A percentile compares a stretch with the other conserved stretches of the same genome.
phyloP scores from a whole-genome alignment of 2,329 filamentous ascomycete species.

The Hymenoscyphus fraxineus region DNA sequence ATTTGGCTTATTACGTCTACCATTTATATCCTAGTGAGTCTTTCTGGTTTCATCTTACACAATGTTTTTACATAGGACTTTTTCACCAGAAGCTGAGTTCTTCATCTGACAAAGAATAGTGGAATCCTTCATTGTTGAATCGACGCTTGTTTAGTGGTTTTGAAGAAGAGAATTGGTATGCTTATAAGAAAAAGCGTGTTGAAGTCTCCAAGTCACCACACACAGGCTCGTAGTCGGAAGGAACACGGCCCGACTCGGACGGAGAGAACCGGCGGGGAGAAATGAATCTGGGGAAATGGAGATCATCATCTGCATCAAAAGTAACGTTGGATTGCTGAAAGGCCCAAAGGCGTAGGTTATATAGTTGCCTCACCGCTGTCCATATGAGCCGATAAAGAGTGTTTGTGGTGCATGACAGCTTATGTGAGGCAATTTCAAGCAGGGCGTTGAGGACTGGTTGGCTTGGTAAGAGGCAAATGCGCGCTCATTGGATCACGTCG shows the following conservation, averaged over 20 bases:
- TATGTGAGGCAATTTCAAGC: neutral
- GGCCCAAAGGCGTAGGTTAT: neutral
- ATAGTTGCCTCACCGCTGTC: neutral
- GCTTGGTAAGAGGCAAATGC: neutral
- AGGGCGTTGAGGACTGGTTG: neutral
- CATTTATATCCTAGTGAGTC: too few species aligned
- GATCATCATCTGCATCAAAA: neutral
- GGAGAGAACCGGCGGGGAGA: neutral
- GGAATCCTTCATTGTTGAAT: too few species aligned
- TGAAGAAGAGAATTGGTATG: too few species aligned
- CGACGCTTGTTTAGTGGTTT: too few species aligned
- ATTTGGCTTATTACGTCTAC: too few species aligned
- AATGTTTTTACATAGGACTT: too few species aligned
- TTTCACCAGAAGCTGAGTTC: too few species aligned
- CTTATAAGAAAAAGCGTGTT: too few species aligned
- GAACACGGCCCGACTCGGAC: neutral
- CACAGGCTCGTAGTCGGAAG: neutral
- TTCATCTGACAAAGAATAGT: too few species aligned
- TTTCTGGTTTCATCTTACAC: too few species aligned
- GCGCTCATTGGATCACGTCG: too few species aligned
- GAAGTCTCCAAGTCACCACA: neutral
- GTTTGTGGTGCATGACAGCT: neutral
- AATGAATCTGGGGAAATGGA: neutral
- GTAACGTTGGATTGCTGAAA: neutral
- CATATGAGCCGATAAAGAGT: neutral